Base-by-base conservation (phyloP, 352 stramenopile genomes). In the Pythium aquatile region DNA sequence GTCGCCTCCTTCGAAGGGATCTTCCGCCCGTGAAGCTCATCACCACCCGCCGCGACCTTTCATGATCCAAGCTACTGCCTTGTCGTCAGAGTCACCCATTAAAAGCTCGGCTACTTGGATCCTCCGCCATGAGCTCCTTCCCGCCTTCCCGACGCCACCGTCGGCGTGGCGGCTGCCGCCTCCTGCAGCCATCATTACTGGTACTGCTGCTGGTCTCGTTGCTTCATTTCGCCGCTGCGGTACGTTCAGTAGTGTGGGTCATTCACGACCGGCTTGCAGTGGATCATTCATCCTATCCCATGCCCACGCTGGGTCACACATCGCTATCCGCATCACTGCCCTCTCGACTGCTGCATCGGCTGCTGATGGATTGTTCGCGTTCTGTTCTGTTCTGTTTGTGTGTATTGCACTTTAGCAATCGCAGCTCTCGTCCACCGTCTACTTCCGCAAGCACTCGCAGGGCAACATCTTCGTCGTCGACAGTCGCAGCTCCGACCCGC, bases 381-480 rank as follows among this genome's bases (percentile, higher is more conserved):
- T 46, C 32, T 46, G 39, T 46, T 46, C 16, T 20, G 39, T 46
- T 20, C 5, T 20, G 52, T 29, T 28, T 35, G 9, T 3, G 20
- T 46, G 14, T 44, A 9, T 29, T 57, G 5, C 35, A 10, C 30
- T 58, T 33, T 39, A 33, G 33, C 32, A 58, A 49, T 48, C 33
- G 17, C 35, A 37, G 44, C 13, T 32, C 52, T 40, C 76, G 24
- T 83, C 80, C 30, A 89, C 76, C 1, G 81, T 92, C 51, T 92
- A 85, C 68, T 92, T 81, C 55, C 81, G 74, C 32, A 72, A 84
- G 49, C 69, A 76, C 24, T 74, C 55, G 17, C 73, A 68, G 33
- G 83, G 78, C 28, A 77, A 74, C 28, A 90, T 92, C 66, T 81
- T 86, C 42, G 33, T 78, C 37, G 73, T 85, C 61, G 72, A 79